phyloP scores from a whole-genome alignment of 805 yeast genomes.

The Spathaspora arborariae region DNA sequence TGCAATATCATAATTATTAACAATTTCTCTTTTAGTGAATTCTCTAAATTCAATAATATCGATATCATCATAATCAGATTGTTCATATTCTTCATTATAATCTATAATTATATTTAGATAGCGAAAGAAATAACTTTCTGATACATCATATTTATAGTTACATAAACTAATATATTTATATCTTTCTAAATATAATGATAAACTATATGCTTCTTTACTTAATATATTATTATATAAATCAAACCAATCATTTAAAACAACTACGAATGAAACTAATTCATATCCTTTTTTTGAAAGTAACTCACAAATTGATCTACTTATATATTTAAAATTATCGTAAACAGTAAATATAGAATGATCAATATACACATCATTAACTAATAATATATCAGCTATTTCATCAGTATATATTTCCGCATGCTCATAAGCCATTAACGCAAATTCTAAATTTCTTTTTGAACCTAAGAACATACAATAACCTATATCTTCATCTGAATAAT shows the following conservation, averaged over 20 bases:
- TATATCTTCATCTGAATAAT: not conserved
- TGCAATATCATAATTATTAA: no score
- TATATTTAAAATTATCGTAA: not conserved
- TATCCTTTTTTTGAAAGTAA: not conserved
- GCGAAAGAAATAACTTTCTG: not conserved
- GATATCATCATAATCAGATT: not conserved
- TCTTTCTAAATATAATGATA: not conserved
- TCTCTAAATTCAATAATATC: not conserved
- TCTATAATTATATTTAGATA: not conserved
- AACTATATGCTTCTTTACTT: not conserved
- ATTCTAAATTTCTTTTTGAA: not conserved
- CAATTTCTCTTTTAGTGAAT: no score
- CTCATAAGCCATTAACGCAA: not conserved
- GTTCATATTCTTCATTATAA: not conserved
- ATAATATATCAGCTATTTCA: not conserved
- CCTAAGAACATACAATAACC: not conserved
- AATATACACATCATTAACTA: not conserved
- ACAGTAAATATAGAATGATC: not conserved
- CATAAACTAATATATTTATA: not conserved
- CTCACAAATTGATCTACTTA: not conserved
- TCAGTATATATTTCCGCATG: not conserved
- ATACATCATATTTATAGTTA: not conserved
- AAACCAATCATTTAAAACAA: not conserved
- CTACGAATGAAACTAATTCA: not conserved
- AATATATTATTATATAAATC: not conserved